Evolutionary conservation across 1,139 yeast genomes (phyloP), one percentile per base, ranked within the genome.

Genomic region (Diutina sp.): DNA sequence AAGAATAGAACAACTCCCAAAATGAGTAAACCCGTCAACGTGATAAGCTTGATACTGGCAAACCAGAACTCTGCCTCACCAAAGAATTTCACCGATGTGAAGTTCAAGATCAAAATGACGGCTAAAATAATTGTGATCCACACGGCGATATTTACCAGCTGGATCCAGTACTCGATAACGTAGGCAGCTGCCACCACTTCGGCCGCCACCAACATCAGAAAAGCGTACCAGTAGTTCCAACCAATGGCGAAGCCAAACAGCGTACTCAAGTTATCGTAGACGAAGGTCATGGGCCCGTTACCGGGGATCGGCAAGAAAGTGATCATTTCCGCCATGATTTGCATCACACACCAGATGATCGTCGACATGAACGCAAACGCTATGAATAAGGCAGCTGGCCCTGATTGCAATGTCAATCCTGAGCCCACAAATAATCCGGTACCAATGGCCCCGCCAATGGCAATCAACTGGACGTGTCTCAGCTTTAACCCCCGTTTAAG

Each of bases 41-140:
- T 87, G 46, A 84, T 58, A 44, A 86, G 76, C 65, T 86, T 86
- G 62, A 84, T 70, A 59, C 79, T 61, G 1, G 90, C 78, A 47
- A 86, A 74, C 38, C 80, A 65, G 60, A 85, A 84, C 68, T 85
- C 90, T 46, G 85, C 80, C 66, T 84, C 86, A 63, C 87, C 88
- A 84, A 60, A 86, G 87, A 60, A 72, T 77, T 58, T 83, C 85
- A 56, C 83, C 83, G 28, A 60, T 57, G 63, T 85, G 69, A 64
- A 84, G 85, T 57, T 84, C 74, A 1, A 72, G 66, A 18, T 80
- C 69, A 60, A 85, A 82, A 38, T 82, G 67, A 7, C 77, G 81
- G 64, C 80, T 84, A 66, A 85, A 85, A 9, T 35, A 11, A 86
- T 75, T 2, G 76, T 76, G 14, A 86, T 85, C 87, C 87, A 85